Evolutionary conservation across 2,329 filamentous ascomycete species (phyloP).

Genomic region (Fusarium brevicatenulatum): DNA sequence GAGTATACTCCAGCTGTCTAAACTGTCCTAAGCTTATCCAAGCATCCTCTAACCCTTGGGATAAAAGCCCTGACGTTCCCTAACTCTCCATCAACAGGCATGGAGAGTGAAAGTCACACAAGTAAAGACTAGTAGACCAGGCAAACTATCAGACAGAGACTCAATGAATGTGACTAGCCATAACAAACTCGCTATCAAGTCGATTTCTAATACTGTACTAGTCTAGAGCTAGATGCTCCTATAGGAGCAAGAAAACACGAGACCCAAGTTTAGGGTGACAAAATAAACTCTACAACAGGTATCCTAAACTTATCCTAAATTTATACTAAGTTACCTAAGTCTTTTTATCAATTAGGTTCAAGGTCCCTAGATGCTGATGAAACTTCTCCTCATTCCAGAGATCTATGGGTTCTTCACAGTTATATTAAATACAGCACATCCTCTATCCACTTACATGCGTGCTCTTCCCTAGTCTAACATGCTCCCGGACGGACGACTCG

Average conservation of each 20-base stretch:
- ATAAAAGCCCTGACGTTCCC: neutral
- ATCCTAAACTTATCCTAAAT: no score
- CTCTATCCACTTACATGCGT: constrained; percentile 2
- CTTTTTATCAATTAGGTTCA: no score
- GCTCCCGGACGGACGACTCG: neutral
- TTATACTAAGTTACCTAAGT: no score
- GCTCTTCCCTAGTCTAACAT: constrained; percentile 1
- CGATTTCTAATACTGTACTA: neutral
- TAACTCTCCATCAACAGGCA: neutral
- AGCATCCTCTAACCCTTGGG: neutral
- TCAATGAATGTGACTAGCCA: neutral
- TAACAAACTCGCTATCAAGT: neutral
- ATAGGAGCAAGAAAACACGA: no score
- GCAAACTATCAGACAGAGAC: neutral
- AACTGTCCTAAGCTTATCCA: neutral
- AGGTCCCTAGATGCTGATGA: neutral
- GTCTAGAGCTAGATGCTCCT: neutral
- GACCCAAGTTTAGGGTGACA: no score
- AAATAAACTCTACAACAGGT: no score
- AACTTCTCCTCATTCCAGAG: neutral
- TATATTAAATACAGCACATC: neutral
- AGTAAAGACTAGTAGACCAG: no score
- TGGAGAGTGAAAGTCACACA: neutral
- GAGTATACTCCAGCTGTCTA: neutral
- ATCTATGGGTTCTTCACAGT: neutral